Conservation (phyloP, 768 basidiomycete genomes). For the Roridomyces roridus region DNA sequence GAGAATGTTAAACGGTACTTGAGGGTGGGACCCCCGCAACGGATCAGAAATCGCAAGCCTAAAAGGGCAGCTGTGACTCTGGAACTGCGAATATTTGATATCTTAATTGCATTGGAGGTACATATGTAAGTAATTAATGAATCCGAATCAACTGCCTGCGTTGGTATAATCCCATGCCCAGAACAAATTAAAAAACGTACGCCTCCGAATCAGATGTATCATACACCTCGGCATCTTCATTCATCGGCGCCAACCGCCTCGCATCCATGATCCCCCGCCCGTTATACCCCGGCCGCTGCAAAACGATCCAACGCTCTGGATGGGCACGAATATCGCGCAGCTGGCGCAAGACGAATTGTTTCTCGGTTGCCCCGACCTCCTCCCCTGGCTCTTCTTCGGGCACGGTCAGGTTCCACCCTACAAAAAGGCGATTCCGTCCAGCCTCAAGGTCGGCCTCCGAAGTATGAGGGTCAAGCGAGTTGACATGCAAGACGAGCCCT, state of each 20-base stretch:
- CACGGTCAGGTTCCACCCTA: conserved; percentile 72
- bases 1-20: too few relatives aligned
- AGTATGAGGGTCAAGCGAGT: conserved; percentile 40
- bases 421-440: conserved; percentile 53
- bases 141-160: too few relatives aligned
- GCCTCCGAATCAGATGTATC: conserved; percentile 19
- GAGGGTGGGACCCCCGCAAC: too few relatives aligned
- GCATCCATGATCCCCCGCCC: conserved; percentile 13
- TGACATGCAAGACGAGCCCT: conserved; percentile 56
- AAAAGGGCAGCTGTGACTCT: too few relatives aligned
- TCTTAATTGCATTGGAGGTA: too few relatives aligned
- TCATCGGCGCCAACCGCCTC: conserved; percentile 11
- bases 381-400: conserved; percentile 36
- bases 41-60: too few relatives aligned
- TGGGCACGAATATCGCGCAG: conserved; percentile 16
- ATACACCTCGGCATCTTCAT: conserved; percentile 15
- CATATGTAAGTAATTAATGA: too few relatives aligned
- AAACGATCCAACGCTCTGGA: conserved; percentile 14
- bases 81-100: too few relatives aligned
- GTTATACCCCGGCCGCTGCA: conserved; percentile 7
- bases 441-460: conserved; percentile 30
- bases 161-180: too few relatives aligned
- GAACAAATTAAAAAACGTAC: background rate
- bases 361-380: conserved; percentile 50
- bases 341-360: conserved; percentile 41